Evolutionary conservation across 495 filamentous ascomycete species (phyloP), one percentile per base, ranked within the genome.

Genomic region (Jackrogersella multiformis): DNA sequence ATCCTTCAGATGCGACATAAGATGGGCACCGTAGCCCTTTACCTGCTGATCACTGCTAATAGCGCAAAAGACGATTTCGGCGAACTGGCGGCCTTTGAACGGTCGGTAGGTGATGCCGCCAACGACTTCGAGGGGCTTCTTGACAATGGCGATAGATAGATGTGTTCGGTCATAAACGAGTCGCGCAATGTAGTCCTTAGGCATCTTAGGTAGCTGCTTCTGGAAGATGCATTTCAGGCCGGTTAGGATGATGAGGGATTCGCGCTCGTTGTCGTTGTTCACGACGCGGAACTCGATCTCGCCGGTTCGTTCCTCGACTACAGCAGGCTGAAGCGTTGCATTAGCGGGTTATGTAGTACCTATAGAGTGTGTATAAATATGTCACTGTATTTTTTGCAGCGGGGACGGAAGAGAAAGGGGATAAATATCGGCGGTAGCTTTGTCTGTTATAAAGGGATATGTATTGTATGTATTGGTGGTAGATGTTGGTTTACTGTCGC

Each of bases 171-270:
- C 95, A 76, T 99, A 99, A 26, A 99, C 95, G 6, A 99, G 86
- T 21, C 95, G 88, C 16, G 95, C 95, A 61, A 99, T 98, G 75
- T 99, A 99, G 70, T 98, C 94, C 78, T 97, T 97, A 0, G 95
- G 95, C 95, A 99, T 99, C 78, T 98, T 98, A 1, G 95, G 95
- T 0, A 99, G 84, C 68, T 99, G 95, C 63, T 99, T 98, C 76
- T 99, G 95, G 73, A 99, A 99, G 53, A 99, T 97, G 73, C 93
- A 97, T 76, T 98, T 99, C 38, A 99, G 78, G 7, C 95, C 96
- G 0, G 94, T 97, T 18, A 99, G 85, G 70, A 99, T 94, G 70
- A 98, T 96, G 32, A 93, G 88, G 78, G 90, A 95, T 72, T 97
- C 93, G 44, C 89, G 86, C 13, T 87, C 83, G 68, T 90, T 89